phyloP scores from a whole-genome alignment of 1,139 yeast genomes.

The Geotrichum histeridarum region DNA sequence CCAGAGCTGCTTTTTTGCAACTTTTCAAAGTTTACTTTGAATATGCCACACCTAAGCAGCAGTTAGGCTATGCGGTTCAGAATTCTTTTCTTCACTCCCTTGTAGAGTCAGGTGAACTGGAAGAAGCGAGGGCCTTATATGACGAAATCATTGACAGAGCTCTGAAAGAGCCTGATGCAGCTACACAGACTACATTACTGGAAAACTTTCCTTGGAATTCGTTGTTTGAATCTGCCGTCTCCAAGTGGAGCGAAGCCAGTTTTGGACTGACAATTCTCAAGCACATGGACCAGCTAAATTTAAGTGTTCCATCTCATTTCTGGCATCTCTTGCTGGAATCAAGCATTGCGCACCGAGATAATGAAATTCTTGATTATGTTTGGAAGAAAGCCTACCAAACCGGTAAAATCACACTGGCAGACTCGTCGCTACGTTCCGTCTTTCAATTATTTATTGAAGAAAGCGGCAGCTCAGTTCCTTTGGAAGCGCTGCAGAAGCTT shows the following conservation, averaged over 20 bases:
- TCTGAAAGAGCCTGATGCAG: background rate
- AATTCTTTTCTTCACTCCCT: conserved; percentile 10
- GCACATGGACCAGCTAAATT: background rate
- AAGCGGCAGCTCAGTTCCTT: background rate
- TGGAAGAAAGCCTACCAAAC: conserved; percentile 13
- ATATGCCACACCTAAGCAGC: background rate
- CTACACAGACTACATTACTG: background rate
- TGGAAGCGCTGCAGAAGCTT: conserved; percentile 9
- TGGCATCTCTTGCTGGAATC: conserved; percentile 11
- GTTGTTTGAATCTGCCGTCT: conserved; percentile 3
- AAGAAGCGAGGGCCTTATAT: conserved; percentile 2
- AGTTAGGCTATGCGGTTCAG: background rate
- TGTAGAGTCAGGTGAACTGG: conserved; percentile 10
- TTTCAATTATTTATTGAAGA: conserved; percentile 6
- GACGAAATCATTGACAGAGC: background rate
- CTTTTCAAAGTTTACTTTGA: conserved; percentile 9
- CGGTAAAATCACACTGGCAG: conserved; percentile 6
- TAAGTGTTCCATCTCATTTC: conserved; percentile 4
- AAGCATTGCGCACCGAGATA: background rate
- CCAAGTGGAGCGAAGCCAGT: conserved; percentile 7
- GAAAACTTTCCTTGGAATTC: conserved; percentile 6
- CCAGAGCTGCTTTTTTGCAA: conserved; percentile 9
- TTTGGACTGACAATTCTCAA: conserved; percentile 3
- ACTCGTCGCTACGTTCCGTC: conserved; percentile 1
- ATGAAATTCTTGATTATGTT: conserved; percentile 5